These are phyloP conservation scores for Scolecobasidium constrictum DNA, from an alignment of 2,329 filamentous ascomycete genomes.

Conservation along the genomic window DNA sequence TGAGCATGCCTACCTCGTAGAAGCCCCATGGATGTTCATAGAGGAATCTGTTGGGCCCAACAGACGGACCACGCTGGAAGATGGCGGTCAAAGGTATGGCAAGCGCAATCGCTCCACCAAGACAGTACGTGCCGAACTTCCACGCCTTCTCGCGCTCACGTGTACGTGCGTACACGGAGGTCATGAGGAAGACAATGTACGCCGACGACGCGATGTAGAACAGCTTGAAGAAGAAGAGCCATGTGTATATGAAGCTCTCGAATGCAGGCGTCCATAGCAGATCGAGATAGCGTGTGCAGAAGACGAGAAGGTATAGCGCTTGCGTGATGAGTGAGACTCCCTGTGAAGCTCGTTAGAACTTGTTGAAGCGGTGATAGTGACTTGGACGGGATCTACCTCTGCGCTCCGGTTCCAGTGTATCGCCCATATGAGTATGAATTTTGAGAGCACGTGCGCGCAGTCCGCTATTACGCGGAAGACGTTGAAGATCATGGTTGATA, in stretches of 20 bases:
- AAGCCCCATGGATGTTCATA: slow-evolving; percentile 11
- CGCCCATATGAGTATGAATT: slow-evolving; percentile 80
- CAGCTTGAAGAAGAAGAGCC: slow-evolving; percentile 78
- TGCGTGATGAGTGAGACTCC: slow-evolving; percentile 89
- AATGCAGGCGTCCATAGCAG: slow-evolving; percentile 47
- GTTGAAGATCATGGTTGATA: slow-evolving; percentile 25
- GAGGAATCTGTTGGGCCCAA: neutral
- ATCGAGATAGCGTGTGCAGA: slow-evolving; percentile 78
- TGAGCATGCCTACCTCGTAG: slow-evolving; percentile 9
- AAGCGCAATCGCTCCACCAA: slow-evolving; percentile 53
- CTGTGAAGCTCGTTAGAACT: slow-evolving; percentile 8
- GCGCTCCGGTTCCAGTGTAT: slow-evolving; percentile 83
- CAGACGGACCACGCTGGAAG: slow-evolving; percentile 35
- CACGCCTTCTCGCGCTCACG: slow-evolving; percentile 85
- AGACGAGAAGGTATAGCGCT: slow-evolving; percentile 75
- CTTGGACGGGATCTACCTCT: slow-evolving; percentile 44
- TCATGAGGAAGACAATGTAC: slow-evolving; percentile 83
- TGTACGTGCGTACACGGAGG: slow-evolving; percentile 75
- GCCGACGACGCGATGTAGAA: slow-evolving; percentile 77
- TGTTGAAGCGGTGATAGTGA: neutral
- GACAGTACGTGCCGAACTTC: slow-evolving; percentile 67
- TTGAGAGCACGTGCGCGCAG: slow-evolving; percentile 73
- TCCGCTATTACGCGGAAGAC: slow-evolving; percentile 72
- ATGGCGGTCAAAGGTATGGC: slow-evolving; percentile 58
- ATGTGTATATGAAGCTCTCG: slow-evolving; percentile 30